Base-by-base conservation (phyloP, 768 basidiomycete species). In the Phaeolepiota aurea region DNA sequence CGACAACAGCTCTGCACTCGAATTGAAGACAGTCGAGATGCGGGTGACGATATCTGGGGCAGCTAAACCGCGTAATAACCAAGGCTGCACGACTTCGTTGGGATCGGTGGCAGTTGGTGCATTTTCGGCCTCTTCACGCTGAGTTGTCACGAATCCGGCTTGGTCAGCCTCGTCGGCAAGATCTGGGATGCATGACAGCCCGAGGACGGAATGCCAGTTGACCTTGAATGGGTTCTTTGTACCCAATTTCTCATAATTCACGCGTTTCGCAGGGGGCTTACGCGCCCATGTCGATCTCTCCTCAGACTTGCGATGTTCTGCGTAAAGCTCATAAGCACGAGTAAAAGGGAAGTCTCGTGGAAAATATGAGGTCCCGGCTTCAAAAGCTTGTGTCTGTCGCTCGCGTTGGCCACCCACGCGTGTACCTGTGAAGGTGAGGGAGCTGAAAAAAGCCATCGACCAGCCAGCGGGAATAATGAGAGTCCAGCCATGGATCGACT, bases 401-500 rank as follows among this genome's bases (percentile, higher is more conserved):
- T 97, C 90, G 20, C 82, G 77, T 52, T 92, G 83, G 2, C 93
- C 94, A 3, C 74, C 87, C 13, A 94, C 72, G 4, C 90, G 82
- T 1, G 87, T 87, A 15, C 86, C 84, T 0, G 92, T 91, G 57
- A 78, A 80, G 2, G 72, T 71, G 37, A 99, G 72, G 2, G 92
- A 93, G 30, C 71, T 71, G 46, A 87, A 78, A 62, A 98, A 90
- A 1, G 92, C 71, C 82, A 91, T 94, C 0, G 76, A 74, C 91
- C 92, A 98, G 10, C 89, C 91, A 1, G 77, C 68, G 2, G 94
- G 94, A 21, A 94, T 57, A 34, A 96, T 67, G 5, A 99, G 63
- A 5, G 82, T 90, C 84, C 88, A 96, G 28, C 93, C 92, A 50
- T 91, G 80, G 20, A 90, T 63, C 1, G 71, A 64, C 47, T 68